These are phyloP conservation scores for Tolypocladium album DNA, from an alignment of 2,329 filamentous ascomycete species.

Conservation along the genomic window DNA sequence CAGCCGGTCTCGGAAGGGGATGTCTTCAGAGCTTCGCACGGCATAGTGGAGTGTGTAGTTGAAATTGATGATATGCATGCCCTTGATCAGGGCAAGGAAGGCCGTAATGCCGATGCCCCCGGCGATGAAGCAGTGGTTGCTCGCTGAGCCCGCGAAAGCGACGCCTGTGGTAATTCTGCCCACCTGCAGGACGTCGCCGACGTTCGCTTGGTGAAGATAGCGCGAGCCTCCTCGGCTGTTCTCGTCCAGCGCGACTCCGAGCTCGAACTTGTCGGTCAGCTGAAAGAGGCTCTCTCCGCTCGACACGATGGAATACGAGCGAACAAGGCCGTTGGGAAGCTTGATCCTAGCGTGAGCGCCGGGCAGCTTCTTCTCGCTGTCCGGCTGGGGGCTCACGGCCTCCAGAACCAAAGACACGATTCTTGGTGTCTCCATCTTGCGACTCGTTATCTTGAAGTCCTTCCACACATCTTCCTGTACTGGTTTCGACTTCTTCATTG, in stretches of 20 bases:
- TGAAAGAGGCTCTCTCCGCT: constrained; percentile 4
- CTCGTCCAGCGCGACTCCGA: constrained; percentile 47
- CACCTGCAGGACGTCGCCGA: constrained; percentile 39
- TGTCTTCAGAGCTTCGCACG: constrained; percentile 37
- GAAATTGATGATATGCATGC: constrained; percentile 32
- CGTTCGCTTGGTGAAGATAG: constrained; percentile 40
- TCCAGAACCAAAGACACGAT: constrained; percentile 44
- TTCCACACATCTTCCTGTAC: constrained; percentile 26
- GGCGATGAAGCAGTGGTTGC: constrained; percentile 51
- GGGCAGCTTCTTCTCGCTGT: constrained; percentile 21
- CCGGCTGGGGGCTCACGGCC: constrained; percentile 22
- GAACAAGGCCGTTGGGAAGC: constrained; percentile 42
- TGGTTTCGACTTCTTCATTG: constrained; percentile 18
- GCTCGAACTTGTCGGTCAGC: constrained; percentile 38
- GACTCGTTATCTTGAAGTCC: constrained; percentile 36
- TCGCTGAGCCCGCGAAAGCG: constrained; percentile 32
- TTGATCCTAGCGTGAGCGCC: constrained; percentile 47
- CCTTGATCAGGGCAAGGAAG: constrained; percentile 40
- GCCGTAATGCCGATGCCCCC: constrained; percentile 59
- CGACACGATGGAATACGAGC: constrained; percentile 50
- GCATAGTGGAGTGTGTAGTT: constrained; percentile 48
- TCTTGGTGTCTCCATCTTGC: constrained; percentile 36
- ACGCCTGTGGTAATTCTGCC: constrained; percentile 40
- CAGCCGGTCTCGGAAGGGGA: constrained; percentile 43
- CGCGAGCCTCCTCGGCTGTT: constrained; percentile 48